Conservation (phyloP, 2,329 filamentous ascomycete genomes). For the Scedosporium boydii region DNA sequence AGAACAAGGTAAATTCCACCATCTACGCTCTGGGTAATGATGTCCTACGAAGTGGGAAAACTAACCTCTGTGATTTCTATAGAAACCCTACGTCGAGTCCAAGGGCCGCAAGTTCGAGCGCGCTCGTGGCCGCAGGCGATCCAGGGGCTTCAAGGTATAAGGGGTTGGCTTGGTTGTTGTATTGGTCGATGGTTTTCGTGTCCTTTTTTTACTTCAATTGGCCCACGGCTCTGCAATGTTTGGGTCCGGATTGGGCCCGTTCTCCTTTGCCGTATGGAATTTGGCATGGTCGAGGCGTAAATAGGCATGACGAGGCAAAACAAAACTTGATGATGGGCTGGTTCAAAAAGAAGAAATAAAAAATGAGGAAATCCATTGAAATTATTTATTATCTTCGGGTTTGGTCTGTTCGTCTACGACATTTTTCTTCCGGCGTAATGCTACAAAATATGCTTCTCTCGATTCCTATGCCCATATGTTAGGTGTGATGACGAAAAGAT, state of each 20-base stretch:
- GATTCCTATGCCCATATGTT: slow-evolving; percentile 49
- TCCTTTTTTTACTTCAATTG: slow-evolving; percentile 6
- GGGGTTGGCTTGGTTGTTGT: slow-evolving; percentile 19
- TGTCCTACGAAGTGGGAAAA: background rate
- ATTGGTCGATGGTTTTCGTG: slow-evolving; percentile 8
- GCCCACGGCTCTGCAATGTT: background rate
- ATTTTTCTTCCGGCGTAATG: slow-evolving; percentile 53
- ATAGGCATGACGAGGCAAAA: slow-evolving; percentile 6
- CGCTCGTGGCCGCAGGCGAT: slow-evolving; percentile 97
- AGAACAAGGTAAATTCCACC: slow-evolving; percentile 68
- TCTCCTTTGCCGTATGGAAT: slow-evolving; percentile 5
- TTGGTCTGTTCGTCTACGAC: slow-evolving; percentile 14
- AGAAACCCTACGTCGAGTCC: slow-evolving; percentile 96
- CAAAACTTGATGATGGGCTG: slow-evolving; percentile 3
- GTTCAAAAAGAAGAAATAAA: slow-evolving; percentile 2
- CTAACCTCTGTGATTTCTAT: slow-evolving; percentile 23
- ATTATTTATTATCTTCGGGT: background rate
- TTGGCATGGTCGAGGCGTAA: slow-evolving; percentile 7
- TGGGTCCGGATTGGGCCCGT: background rate
- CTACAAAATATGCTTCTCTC: slow-evolving; percentile 80
- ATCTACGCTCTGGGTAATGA: background rate
- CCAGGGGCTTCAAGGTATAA: slow-evolving; percentile 99
- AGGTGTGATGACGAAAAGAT: background rate
- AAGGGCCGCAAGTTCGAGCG: slow-evolving; percentile 99
- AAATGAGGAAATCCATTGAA: background rate